Conservation (phyloP, 768 basidiomycete genomes). For the Psilocybe tampanensis region DNA sequence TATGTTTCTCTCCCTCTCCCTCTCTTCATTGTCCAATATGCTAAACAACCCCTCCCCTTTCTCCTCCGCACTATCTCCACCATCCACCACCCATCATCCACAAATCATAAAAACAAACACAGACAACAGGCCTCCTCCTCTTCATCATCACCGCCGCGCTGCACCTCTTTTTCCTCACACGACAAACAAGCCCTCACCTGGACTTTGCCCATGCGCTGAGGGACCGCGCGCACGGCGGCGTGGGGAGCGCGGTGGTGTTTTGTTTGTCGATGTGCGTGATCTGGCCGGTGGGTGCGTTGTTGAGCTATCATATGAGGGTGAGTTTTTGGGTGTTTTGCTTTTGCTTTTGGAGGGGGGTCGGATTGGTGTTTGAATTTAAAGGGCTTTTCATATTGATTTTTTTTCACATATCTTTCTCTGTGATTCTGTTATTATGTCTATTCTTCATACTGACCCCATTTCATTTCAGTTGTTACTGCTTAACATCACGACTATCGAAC, state of each 20-base stretch:
- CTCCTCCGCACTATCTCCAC: no score
- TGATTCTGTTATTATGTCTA: no score
- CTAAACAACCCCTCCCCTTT: not conserved
- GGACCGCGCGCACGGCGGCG: slow-evolving; percentile 35
- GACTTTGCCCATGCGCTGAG: slow-evolving; percentile 48
- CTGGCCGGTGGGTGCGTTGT: slow-evolving; percentile 80
- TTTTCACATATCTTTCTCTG: no score
- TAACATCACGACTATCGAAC: slow-evolving; percentile 96
- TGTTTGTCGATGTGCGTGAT: slow-evolving; percentile 69
- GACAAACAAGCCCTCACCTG: slow-evolving; percentile 23
- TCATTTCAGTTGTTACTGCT: slow-evolving; percentile 68
- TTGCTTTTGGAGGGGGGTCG: no score
- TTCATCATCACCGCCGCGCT: slow-evolving; percentile 83
- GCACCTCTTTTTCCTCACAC: slow-evolving; percentile 73
- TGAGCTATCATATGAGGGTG: slow-evolving; percentile 87
- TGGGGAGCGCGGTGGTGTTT: slow-evolving; percentile 85
- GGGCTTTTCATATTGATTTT: no score
- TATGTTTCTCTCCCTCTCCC: slow-evolving; percentile 42
- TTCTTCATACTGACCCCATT: not conserved
- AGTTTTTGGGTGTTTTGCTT: no score
- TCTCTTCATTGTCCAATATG: not conserved
- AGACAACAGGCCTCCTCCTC: slow-evolving; percentile 77
- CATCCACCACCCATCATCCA: not conserved
- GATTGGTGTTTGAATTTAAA: no score
- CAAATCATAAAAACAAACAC: not conserved